Evolutionary conservation across 2,329 filamentous ascomycete species (phyloP).

Genomic region (Xylariomycetidae sp.): DNA sequence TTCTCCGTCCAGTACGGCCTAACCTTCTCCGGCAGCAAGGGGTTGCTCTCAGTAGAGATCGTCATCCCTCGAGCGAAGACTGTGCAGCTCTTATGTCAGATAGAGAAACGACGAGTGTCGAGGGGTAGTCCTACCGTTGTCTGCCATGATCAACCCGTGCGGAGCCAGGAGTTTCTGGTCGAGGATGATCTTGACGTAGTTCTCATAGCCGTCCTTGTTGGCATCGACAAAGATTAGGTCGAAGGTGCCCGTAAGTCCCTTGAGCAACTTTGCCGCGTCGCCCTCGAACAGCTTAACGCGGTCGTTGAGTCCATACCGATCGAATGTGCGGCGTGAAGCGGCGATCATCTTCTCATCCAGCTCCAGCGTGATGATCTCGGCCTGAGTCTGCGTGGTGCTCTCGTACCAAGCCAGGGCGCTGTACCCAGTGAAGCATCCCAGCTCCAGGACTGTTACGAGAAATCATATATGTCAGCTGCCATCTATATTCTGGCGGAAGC

Average conservation of each 20-base stretch:
- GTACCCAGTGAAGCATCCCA: constrained; percentile 30
- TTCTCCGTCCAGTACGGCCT: constrained; percentile 12
- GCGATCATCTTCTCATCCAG: constrained; percentile 16
- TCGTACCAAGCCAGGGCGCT: constrained; percentile 28
- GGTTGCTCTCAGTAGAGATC: constrained; percentile 9
- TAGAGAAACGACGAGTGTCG: too few relatives aligned
- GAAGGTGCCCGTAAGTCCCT: constrained; percentile 19
- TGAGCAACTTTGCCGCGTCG: constrained; percentile 10
- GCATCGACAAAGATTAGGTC: constrained; percentile 30
- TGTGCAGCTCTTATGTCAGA: background rate
- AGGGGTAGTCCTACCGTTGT: constrained; percentile 8
- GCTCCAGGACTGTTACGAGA: constrained; percentile 24
- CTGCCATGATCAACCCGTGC: constrained; percentile 10
- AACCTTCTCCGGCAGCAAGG: constrained; percentile 9
- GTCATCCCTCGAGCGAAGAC: constrained; percentile 15
- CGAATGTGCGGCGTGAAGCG: constrained; percentile 9
- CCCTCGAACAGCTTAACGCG: constrained; percentile 14
- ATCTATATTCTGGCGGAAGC: too few relatives aligned
- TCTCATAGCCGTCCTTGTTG: constrained; percentile 21
- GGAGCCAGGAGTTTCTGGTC: constrained; percentile 13
- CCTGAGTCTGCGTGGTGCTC: constrained; percentile 19
- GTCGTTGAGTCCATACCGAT: constrained; percentile 10
- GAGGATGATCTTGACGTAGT: constrained; percentile 14
- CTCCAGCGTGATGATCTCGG: constrained; percentile 16
- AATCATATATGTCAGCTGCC: background rate